Conservation (phyloP, 192 early-diverging fungal species). For the Coemansia sp. region DNA sequence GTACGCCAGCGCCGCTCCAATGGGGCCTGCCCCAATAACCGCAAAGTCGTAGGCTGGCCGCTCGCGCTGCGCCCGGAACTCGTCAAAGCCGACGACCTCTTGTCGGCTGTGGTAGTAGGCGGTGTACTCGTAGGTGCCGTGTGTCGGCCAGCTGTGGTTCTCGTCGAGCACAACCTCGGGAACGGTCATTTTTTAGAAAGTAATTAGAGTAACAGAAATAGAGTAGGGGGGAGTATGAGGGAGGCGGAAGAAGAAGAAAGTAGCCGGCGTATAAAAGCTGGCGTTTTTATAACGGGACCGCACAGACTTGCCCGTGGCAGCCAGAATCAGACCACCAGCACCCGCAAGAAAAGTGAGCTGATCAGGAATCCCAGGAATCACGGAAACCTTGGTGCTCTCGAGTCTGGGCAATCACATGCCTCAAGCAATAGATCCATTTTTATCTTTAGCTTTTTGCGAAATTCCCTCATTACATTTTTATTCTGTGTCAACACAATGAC, state of each 20-base stretch:
- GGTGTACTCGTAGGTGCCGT: constrained; percentile 31
- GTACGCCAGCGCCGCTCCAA: constrained; percentile 81
- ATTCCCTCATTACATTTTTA: no score
- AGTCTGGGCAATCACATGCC: no score
- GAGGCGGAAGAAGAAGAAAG: not conserved
- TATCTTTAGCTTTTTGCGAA: no score
- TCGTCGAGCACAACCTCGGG: constrained; percentile 22
- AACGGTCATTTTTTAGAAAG: constrained; percentile 21
- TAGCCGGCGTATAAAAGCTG: not conserved
- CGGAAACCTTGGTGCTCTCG: no score
- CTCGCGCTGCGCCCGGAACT: not conserved
- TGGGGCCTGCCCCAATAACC: constrained; percentile 89
- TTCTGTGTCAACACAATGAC: no score
- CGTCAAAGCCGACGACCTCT: constrained; percentile 5
- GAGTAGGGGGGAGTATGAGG: no score
- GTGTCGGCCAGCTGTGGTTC: constrained; percentile 41
- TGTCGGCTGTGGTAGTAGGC: constrained; percentile 20
- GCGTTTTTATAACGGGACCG: not conserved
- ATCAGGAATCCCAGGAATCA: no score
- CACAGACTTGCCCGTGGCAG: no score
- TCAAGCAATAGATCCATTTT: no score
- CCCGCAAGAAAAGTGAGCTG: no score
- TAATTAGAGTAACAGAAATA: not conserved
- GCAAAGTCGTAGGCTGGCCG: constrained; percentile 65
- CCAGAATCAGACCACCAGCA: no score